A percentile compares a stretch with the other conserved stretches of the same genome.
Conservation (phyloP, 345 rosid genomes). For the Acer saccharum region DNA sequence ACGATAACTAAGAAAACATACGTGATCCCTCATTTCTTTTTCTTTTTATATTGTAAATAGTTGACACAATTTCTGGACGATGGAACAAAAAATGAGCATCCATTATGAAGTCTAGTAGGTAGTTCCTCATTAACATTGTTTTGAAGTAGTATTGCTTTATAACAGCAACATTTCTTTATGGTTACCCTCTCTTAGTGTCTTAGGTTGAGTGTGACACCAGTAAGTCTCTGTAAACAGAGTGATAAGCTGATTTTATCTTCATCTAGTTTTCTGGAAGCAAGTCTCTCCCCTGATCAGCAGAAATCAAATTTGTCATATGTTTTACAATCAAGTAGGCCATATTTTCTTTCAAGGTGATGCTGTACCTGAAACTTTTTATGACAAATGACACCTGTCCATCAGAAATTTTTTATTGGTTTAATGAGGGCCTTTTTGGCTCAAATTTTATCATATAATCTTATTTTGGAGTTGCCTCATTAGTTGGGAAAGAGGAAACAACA, state of each 20-base stretch:
- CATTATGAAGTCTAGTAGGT: neutral
- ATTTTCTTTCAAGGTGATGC: neutral
- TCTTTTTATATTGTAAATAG: neutral
- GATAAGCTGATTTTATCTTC: neutral
- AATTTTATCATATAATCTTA: neutral
- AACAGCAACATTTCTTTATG: neutral
- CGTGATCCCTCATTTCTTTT: neutral
- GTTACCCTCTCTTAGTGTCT: neutral
- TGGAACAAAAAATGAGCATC: neutral
- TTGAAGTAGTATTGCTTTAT: neutral
- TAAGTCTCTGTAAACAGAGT: neutral
- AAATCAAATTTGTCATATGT: no score
- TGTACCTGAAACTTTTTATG: neutral
- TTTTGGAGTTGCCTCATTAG: conserved; percentile 40
- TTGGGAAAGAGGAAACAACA: conserved; percentile 62
- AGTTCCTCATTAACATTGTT: neutral
- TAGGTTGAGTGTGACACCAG: neutral
- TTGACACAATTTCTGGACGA: neutral
- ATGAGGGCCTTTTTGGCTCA: neutral
- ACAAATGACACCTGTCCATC: neutral
- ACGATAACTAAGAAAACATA: conserved; percentile 24
- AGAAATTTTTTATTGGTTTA: neutral
- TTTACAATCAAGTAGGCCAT: neutral
- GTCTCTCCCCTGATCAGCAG: neutral
- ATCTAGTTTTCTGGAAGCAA: neutral